Conservation (phyloP, 2,329 filamentous ascomycete genomes). For the Fusarium protoensiforme region DNA sequence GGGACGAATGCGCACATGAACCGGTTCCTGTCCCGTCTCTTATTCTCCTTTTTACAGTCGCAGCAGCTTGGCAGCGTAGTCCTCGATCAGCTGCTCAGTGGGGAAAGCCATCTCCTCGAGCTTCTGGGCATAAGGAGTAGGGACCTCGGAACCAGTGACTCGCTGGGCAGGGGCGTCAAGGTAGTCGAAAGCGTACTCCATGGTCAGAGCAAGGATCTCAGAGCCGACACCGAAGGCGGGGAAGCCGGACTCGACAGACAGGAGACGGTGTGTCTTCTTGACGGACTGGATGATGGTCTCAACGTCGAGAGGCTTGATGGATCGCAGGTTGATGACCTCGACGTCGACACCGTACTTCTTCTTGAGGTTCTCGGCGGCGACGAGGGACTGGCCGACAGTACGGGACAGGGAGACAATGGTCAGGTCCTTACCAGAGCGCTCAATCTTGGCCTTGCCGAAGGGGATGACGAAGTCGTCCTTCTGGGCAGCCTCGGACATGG, state of each 20-base stretch:
- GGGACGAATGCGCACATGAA: conserved; percentile 20
- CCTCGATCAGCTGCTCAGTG: conserved; percentile 85
- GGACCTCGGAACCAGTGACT: conserved; percentile 96
- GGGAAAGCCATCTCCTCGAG: conserved; percentile 98
- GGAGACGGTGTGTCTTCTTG: conserved; percentile 96
- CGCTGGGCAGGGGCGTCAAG: conserved; percentile 93
- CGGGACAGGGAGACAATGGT: conserved; percentile 96
- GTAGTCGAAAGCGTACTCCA: conserved; percentile 99
- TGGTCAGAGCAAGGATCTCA: conserved; percentile 92
- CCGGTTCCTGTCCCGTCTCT: conserved; percentile 23
- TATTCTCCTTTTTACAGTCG: conserved; percentile 66
- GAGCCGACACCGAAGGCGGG: conserved; percentile 92
- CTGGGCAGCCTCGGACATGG: conserved; percentile 96
- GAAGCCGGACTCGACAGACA: conserved; percentile 95
- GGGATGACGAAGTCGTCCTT: conserved; percentile 97
- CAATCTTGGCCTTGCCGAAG: conserved; percentile 99
- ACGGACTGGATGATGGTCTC: conserved; percentile 96
- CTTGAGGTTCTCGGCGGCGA: conserved; percentile 91
- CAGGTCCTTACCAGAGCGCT: conserved; percentile 93
- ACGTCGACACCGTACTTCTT: conserved; percentile 95
- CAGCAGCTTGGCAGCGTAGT: conserved; percentile 90
- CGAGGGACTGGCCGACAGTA: conserved; percentile 91
- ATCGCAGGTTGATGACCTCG: conserved; percentile 98
- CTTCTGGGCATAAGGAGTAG: conserved; percentile 92
- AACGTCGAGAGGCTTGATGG: conserved; percentile 95